Evolutionary conservation across 352 stramenopile genomes (phyloP), one percentile per base, ranked within the genome.

Genomic region (Globisporangium sylvaticum): DNA sequence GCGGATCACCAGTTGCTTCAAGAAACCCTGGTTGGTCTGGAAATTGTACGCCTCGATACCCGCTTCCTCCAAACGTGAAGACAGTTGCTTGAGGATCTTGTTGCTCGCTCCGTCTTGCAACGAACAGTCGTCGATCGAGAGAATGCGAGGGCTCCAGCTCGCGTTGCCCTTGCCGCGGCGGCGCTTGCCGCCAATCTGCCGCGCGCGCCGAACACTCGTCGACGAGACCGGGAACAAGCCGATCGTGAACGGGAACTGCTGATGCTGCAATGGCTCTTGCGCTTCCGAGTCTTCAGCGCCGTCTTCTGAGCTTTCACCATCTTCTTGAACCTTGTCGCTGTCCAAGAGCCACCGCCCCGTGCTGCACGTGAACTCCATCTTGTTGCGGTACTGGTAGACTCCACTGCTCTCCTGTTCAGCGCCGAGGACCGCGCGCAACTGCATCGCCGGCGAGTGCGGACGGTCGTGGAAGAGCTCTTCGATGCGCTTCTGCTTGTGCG

Each of bases 351-450:
- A 92, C 0, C 83, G 81, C n/a, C 80, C 80, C 3, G 83, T 85
- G 64, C 80, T 92, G 62, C 83, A 91, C 8, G 85, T 92, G 64
- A 94, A 94, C 67, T 94, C 85, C 75, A 90, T 92, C 66, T 94
- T 94, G 75, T 92, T 94, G 62, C 85, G 81, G 67, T 94, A 94
- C 42, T 79, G 63, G 54, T 82, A 86, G 10, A 77, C 53, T 3
- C 44, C 64, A 24, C 8, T 18, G 58, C 24, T 4, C 64, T 14
- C 27, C 9, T 12, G 24, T 8, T 66, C 25, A 0, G 77, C 70
- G 12, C 83, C 83, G 9, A 80, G 25, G 65, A 91, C 87, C 6
- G 61, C 18, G 0, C 74, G 76, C 9, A 88, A 65, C 18, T 79
- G 55, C 69, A 82, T 75, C 14, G 69, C 60, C 39, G 68, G 68